Base-by-base conservation (phyloP, 805 yeast genomes). In the Lipomyces anomalus region DNA sequence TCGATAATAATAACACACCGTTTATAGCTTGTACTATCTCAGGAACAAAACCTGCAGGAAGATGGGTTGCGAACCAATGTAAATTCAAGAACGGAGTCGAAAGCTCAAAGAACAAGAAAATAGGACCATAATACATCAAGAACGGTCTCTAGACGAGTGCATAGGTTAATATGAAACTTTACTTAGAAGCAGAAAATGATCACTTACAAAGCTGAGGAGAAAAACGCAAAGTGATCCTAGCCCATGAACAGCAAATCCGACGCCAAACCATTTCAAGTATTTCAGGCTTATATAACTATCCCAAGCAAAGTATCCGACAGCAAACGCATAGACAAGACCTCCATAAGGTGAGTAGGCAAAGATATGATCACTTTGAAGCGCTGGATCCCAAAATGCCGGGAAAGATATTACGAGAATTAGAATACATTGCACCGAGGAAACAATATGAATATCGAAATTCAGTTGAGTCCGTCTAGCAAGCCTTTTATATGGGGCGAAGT, bases 51-150 rank as follows among this genome's bases (percentile, higher is more conserved):
- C 83, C 84, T 1, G 72, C 72, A 1, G 95, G 92, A 16, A 88
- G 69, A 57, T 84, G 81, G 26, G 83, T 74, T 28, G 87, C 80
- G 64, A 82, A 89, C 96, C 97, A 92, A 64, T 92, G 86, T 61
- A 85, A 63, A 65, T 92, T 94, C 51, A 92, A 95, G 66, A 92
- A 92, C 6, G 97, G 97, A 1, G 97, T 85, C 38, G 95, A 82
- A 34, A 84, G 73, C 67, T 92, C 98, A 65, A 84, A 92, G 40
- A 84, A 62, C 57, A 92, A 71, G 62, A 89, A 92, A 18, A 81
- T 78, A 1, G 95, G 90, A 22, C 84, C 75, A 78, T 84, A 82
- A 41, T 88, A 82, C 64, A 82, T 79, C 61, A 86, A 77, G 64
- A 80, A 84, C 2, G 96, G 96, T 26, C 70, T 62, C 48, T 47